Percentiles rank a stretch among this genome's conserved stretches.
These are phyloP conservation scores for Willaertia magna DNA, from an alignment of 208 protist genomes.

Conservation along the genomic window DNA sequence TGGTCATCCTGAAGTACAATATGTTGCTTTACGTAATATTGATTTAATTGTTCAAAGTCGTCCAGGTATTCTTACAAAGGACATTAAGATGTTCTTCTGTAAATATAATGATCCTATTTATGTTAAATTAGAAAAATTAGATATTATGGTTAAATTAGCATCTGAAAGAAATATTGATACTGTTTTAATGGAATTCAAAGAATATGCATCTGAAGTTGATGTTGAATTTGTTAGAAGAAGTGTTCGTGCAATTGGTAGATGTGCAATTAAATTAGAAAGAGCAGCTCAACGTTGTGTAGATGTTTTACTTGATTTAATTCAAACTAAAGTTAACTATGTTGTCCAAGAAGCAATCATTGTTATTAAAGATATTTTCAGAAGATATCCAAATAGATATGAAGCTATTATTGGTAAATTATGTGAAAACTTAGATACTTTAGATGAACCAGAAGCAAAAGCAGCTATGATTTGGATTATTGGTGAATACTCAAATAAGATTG, in stretches of 20 bases:
- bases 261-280: conserved; percentile 91
- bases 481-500: conserved; percentile 89
- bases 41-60: conserved; percentile 92
- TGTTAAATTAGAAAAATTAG: conserved; percentile 96
- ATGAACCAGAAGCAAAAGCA: conserved; percentile 85
- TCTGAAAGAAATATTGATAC: conserved; percentile 63
- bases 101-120: conserved; percentile 98
- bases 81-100: conserved; percentile 87
- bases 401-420: conserved; percentile 77
- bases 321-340: conserved; percentile 84
- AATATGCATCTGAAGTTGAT: conserved; percentile 91
- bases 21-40: conserved; percentile 95
- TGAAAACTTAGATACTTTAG: conserved; percentile 82
- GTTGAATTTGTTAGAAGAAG: conserved; percentile 92
- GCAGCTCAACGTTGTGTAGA: conserved; percentile 76
- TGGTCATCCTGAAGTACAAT: conserved; percentile 87
- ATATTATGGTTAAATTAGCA: conserved; percentile 85
- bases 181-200: conserved; percentile 79
- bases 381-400: conserved; percentile 83
- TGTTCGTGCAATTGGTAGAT: conserved; percentile 83
- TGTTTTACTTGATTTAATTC: conserved; percentile 80
- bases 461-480: conserved; percentile 98
- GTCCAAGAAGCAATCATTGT: conserved; percentile 92
- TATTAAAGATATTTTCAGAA: conserved; percentile 88
- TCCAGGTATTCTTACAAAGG: conserved; percentile 54